Conservation (phyloP, 768 basidiomycete species). For the Royoungia palumana region DNA sequence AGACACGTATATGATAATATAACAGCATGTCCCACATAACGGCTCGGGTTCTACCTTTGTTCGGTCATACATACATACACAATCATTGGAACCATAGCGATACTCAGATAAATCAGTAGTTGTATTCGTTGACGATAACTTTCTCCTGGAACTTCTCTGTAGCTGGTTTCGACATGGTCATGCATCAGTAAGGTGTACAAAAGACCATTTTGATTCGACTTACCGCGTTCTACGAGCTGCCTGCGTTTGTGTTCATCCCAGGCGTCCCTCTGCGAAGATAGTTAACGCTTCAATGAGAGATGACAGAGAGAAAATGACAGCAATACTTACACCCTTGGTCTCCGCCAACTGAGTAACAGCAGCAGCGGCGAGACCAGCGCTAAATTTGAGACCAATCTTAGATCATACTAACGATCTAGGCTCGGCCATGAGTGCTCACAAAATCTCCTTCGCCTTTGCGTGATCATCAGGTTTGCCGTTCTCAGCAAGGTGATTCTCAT, state of each 20-base stretch:
- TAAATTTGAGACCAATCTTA: neutral
- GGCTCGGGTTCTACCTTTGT: too few species aligned
- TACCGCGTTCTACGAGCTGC: neutral
- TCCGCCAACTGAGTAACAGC: constrained; percentile 6
- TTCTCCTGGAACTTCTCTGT: too few species aligned
- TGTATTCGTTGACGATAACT: too few species aligned
- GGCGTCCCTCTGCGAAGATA: neutral
- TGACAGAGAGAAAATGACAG: neutral
- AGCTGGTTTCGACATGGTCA: too few species aligned
- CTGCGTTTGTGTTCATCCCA: neutral
- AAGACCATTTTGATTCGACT: neutral
- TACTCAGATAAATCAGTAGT: too few species aligned
- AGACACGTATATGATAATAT: too few species aligned
- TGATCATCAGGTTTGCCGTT: constrained; percentile 21
- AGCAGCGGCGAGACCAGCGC: constrained; percentile 5
- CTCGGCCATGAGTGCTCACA: constrained; percentile 7
- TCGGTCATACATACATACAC: too few species aligned
- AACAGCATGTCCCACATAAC: too few species aligned
- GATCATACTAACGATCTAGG: neutral
- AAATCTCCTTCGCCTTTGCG: constrained; percentile 20
- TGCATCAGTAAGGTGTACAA: too few species aligned
- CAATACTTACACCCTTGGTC: constrained; percentile 14
- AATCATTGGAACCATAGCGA: too few species aligned
- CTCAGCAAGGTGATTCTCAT: constrained; percentile 10
- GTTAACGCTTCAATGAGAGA: neutral